phyloP scores from a whole-genome alignment of 495 filamentous ascomycete genomes.

The Penicillium lividum region DNA sequence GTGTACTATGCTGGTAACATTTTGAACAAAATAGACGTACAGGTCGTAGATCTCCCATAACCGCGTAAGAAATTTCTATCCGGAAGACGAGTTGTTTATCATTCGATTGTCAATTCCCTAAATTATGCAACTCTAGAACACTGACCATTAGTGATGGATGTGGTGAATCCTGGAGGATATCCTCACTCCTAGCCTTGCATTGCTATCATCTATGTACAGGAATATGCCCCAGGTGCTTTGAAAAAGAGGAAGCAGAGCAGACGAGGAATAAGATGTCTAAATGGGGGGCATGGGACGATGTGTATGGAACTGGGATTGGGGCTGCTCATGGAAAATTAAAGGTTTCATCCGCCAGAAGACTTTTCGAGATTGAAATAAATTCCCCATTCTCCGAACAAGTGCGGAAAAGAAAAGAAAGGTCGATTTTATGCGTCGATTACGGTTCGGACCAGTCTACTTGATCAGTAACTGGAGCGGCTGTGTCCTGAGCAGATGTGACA shows the following conservation, averaged over 20 bases:
- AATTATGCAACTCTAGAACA: too few relatives aligned
- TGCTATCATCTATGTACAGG: conserved; percentile 17
- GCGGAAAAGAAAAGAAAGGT: not conserved
- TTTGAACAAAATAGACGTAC: too few relatives aligned
- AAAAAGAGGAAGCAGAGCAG: conserved; percentile 1
- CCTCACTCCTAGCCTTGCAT: too few relatives aligned
- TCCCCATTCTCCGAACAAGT: not conserved
- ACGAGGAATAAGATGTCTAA: conserved; percentile 7
- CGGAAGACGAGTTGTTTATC: too few relatives aligned
- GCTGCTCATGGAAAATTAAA: conserved; percentile 25
- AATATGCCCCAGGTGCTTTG: conserved; percentile 6
- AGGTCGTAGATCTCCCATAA: too few relatives aligned
- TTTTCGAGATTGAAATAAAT: conserved; percentile 13
- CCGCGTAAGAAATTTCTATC: too few relatives aligned
- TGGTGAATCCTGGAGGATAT: too few relatives aligned
- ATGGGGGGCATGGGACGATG: conserved; percentile 17
- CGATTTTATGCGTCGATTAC: conserved; percentile 14
- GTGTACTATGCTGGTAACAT: too few relatives aligned
- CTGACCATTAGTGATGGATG: too few relatives aligned
- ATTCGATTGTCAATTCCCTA: too few relatives aligned
- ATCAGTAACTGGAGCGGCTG: conserved; percentile 71
- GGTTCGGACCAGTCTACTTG: conserved; percentile 97
- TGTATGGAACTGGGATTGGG: conserved; percentile 21
- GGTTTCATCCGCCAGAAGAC: conserved; percentile 18
- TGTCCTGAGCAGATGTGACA: conserved; percentile 73